These are phyloP conservation scores for Pistacia vera DNA, from an alignment of 345 rosid species.

Conservation along the genomic window DNA sequence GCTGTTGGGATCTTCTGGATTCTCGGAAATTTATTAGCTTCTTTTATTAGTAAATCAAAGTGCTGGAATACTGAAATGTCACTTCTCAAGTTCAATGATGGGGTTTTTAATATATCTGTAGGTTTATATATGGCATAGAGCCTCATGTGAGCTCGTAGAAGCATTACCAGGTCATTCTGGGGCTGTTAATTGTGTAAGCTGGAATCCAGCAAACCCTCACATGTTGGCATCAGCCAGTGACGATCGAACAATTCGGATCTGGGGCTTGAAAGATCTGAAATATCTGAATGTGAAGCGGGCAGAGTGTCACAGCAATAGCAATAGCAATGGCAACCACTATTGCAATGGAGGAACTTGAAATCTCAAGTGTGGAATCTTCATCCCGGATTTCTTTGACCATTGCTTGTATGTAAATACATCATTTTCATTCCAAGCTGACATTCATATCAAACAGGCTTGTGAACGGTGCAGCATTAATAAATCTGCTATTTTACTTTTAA, in stretches of 20 bases:
- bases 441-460: slow-evolving; percentile 39
- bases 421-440: slow-evolving; percentile 37
- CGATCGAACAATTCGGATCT: slow-evolving; percentile 63
- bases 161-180: slow-evolving; percentile 70
- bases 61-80: not conserved
- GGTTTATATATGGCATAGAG: slow-evolving; percentile 73
- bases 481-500: slow-evolving; percentile 24
- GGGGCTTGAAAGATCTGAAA: slow-evolving; percentile 51
- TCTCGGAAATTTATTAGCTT: not conserved
- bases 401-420: slow-evolving; percentile 51
- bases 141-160: slow-evolving; percentile 47
- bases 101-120: slow-evolving; percentile 19
- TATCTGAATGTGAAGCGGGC: slow-evolving; percentile 29
- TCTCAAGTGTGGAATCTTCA: slow-evolving; percentile 8
- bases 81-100: not conserved
- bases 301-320: slow-evolving; percentile 42
- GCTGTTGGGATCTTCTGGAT: slow-evolving; percentile 12
- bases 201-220: slow-evolving; percentile 68
- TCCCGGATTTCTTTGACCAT: slow-evolving; percentile 28
- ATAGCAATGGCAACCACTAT: slow-evolving; percentile 37
- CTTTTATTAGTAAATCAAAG: too few relatives aligned
- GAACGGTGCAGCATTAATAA: slow-evolving; percentile 43
- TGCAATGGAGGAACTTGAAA: slow-evolving; percentile 44
- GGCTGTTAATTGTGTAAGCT: slow-evolving; percentile 72
- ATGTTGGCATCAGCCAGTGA: slow-evolving; percentile 81